Evolutionary conservation across 2,329 filamentous ascomycete genomes (phyloP), one percentile per base, ranked within the genome.

Genomic region (Coniella lustricola): DNA sequence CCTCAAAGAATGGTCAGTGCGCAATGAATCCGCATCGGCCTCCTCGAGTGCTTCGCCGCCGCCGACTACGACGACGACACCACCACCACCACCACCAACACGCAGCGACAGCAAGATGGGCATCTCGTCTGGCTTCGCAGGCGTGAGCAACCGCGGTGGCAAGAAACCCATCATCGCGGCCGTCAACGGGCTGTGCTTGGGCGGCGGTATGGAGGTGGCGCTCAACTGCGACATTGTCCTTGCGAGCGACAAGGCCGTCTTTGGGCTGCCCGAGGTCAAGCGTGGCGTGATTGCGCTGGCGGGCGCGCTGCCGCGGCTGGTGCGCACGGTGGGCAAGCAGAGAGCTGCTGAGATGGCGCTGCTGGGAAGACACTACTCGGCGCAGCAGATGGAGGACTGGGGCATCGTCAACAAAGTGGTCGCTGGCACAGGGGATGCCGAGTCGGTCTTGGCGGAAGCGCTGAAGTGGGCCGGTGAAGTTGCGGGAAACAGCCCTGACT

Each of bases 141-240:
- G 77, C 0, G 66, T 90, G 29, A 81, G 77, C 46, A 81, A 85
- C 54, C 73, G 85, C 21, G 63, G 66, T 4, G 85, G 85, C 41
- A 81, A 79, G 64, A 91, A 91, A 60, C 87, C 87, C 5, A 73
- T 91, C 48, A 76, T 91, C 22, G 84, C 82, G 1, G 87, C 86
- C 1, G 83, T 90, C 17, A 87, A 90, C 59, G 87, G 87, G 7
- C 69, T 85, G 16, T 86, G 84, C 50, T 74, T 87, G 39, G 87
- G 87, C 32, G 87, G 86, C 46, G 87, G 85, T 2, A 82, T 86
- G 65, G 87, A 91, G 69, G 87, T 90, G 68, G 74, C 80, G 12
- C 69, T 85, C 42, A 88, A 89, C 64, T 78, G 76, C 54, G 87
- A 93, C 68, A 67, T 91, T 49, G 75, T 89, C 3, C 64, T 90